Percentiles rank a stretch among this genome's conserved stretches.
Evolutionary conservation across 805 yeast species (phyloP).

Genomic region (Lipomyces sp.): DNA sequence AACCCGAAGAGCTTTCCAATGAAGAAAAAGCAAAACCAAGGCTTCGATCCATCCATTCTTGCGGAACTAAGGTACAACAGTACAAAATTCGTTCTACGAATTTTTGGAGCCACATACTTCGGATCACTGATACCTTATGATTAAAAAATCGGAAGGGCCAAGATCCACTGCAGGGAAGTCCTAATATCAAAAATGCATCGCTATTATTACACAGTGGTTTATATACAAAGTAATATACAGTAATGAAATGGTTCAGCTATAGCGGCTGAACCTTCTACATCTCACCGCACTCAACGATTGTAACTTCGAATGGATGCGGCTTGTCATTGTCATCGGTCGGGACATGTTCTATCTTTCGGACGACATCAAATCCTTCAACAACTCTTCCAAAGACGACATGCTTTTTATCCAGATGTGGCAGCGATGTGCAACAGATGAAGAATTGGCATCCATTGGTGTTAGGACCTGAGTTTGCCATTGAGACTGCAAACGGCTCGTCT

Average conservation of each 20-base stretch:
- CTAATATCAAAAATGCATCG: not conserved
- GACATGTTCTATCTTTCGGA: constrained; percentile 45
- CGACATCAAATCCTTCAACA: constrained; percentile 50
- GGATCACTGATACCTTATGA: no score
- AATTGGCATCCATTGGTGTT: constrained; percentile 67
- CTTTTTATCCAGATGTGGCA: constrained; percentile 52
- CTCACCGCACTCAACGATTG: constrained; percentile 48
- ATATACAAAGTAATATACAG: not conserved
- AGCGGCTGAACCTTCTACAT: constrained; percentile 38
- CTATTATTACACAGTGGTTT: not conserved
- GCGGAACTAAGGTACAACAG: no score
- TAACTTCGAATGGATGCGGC: constrained; percentile 44
- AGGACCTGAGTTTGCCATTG: constrained; percentile 68
- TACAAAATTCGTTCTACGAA: not conserved
- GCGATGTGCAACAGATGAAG: constrained; percentile 51
- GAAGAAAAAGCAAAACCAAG: no score
- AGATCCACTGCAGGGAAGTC: no score
- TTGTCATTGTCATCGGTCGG: constrained; percentile 44
- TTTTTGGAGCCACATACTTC: no score
- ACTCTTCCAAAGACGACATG: constrained; percentile 59
- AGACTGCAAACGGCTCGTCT: constrained; percentile 52
- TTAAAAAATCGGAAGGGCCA: no score
- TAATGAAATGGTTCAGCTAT: not conserved
- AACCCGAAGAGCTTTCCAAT: no score
- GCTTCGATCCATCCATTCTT: no score